Conservation (phyloP, 805 yeast genomes). For the Cyberlindnera euphorbiae region DNA sequence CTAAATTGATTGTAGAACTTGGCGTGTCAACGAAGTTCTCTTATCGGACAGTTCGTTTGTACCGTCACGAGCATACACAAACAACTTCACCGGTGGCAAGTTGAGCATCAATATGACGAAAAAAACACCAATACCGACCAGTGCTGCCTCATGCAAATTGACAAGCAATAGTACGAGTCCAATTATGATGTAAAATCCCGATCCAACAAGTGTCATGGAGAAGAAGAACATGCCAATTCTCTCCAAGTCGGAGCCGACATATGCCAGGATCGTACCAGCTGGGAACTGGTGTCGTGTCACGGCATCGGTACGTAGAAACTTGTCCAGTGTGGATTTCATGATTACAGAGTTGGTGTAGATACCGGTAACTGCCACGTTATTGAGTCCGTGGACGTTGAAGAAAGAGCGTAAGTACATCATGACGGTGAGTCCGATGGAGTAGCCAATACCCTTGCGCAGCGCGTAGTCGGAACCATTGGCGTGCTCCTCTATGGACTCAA, state of each 20-base stretch:
- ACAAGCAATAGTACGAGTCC: conserved; percentile 52
- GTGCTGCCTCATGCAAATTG: conserved; percentile 59
- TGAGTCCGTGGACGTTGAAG: neutral
- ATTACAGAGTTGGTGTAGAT: conserved; percentile 29
- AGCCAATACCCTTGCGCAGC: conserved; percentile 60
- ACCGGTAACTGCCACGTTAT: neutral
- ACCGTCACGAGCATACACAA: conserved; percentile 38
- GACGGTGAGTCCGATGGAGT: conserved; percentile 49
- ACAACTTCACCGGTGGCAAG: conserved; percentile 39
- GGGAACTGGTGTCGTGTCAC: conserved; percentile 54
- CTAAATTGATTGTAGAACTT: conserved; percentile 50
- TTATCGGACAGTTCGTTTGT: conserved; percentile 56
- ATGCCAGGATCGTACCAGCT: conserved; percentile 61
- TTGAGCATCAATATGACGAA: conserved; percentile 36
- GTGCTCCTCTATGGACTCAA: conserved; percentile 44
- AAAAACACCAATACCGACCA: conserved; percentile 55
- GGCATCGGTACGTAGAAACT: conserved; percentile 55
- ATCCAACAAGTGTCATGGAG: neutral
- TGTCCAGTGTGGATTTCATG: conserved; percentile 62
- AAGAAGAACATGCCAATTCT: conserved; percentile 54
- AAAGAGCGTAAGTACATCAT: neutral
- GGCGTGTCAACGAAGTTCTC: conserved; percentile 51
- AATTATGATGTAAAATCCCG: conserved; percentile 51
- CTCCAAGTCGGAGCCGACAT: conserved; percentile 74
- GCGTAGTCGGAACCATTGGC: conserved; percentile 34